These are phyloP conservation scores for Penicillium sp. DNA, from an alignment of 2,329 filamentous ascomycete genomes.

Conservation along the genomic window DNA sequence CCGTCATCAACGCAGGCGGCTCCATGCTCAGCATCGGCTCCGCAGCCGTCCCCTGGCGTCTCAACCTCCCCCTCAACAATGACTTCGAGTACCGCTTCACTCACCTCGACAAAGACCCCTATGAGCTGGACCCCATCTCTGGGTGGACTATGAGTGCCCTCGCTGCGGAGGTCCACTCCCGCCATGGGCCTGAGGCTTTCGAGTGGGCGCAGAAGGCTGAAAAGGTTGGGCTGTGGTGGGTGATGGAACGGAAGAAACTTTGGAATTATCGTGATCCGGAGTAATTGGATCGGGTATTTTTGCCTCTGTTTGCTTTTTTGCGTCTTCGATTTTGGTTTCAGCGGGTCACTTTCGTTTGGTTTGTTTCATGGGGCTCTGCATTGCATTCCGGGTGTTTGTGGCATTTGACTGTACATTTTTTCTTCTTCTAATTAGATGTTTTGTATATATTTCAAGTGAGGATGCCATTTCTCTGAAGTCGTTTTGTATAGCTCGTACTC, in stretches of 20 bases:
- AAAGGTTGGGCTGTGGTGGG: slow-evolving; percentile 41
- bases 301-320: background rate
- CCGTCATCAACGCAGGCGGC: slow-evolving; percentile 36
- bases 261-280: slow-evolving; percentile 22
- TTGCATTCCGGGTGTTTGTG: background rate
- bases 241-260: slow-evolving; percentile 34
- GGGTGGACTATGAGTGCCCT: slow-evolving; percentile 33
- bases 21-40: slow-evolving; percentile 63
- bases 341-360: no score
- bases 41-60: slow-evolving; percentile 72
- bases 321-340: background rate
- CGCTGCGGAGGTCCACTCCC: slow-evolving; percentile 22
- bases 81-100: slow-evolving; percentile 54
- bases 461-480: background rate
- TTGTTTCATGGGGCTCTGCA: background rate
- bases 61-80: slow-evolving; percentile 76
- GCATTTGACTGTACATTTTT: background rate
- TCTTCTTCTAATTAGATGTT: background rate
- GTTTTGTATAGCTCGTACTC: background rate
- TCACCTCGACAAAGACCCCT: slow-evolving; percentile 33
- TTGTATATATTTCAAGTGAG: background rate
- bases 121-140: slow-evolving; percentile 34
- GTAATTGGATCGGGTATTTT: background rate
- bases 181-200: slow-evolving; percentile 34
- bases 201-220: slow-evolving; percentile 40